Percentiles rank a stretch among this genome's conserved stretches.
Conservation (phyloP, 805 yeast species). For the Saturnispora besseyi region DNA sequence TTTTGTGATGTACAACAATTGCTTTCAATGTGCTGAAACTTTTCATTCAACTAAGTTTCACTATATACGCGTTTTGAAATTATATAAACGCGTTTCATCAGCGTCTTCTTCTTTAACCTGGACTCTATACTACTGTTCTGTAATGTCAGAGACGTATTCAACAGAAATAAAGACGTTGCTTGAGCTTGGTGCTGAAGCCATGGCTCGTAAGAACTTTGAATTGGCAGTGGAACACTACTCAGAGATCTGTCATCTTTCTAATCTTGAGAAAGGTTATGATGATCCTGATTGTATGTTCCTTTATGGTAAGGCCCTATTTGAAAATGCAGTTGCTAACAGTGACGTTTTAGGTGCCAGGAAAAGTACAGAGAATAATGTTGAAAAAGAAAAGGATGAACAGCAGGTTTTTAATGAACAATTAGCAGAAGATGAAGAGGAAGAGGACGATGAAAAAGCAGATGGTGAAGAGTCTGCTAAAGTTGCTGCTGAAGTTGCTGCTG, state of each 20-base stretch:
- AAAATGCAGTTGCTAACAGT: constrained; percentile 62
- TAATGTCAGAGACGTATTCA: constrained; percentile 18
- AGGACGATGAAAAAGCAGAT: constrained; percentile 25
- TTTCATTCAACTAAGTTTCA: no score
- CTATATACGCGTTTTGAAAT: background rate
- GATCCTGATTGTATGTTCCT: constrained; percentile 62
- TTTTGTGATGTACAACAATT: background rate
- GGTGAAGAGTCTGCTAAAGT: constrained; percentile 13
- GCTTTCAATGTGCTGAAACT: no score
- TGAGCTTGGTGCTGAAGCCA: constrained; percentile 53
- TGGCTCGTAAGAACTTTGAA: constrained; percentile 58
- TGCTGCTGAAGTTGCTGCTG: constrained; percentile 9
- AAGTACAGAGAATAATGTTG: constrained; percentile 16
- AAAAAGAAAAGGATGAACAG: constrained; percentile 5
- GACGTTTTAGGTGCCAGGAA: constrained; percentile 59
- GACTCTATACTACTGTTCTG: background rate
- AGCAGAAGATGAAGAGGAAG: constrained; percentile 30
- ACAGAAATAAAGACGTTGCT: constrained; percentile 39
- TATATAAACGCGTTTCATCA: constrained; percentile 3
- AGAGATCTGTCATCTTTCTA: constrained; percentile 55
- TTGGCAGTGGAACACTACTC: constrained; percentile 63
- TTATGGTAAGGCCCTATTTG: constrained; percentile 76
- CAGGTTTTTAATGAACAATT: constrained; percentile 29
- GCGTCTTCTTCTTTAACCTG: constrained; percentile 8
- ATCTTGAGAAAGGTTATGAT: constrained; percentile 49